These are phyloP conservation scores for Amanita brunnescens DNA, from an alignment of 768 basidiomycete genomes.

Conservation along the genomic window DNA sequence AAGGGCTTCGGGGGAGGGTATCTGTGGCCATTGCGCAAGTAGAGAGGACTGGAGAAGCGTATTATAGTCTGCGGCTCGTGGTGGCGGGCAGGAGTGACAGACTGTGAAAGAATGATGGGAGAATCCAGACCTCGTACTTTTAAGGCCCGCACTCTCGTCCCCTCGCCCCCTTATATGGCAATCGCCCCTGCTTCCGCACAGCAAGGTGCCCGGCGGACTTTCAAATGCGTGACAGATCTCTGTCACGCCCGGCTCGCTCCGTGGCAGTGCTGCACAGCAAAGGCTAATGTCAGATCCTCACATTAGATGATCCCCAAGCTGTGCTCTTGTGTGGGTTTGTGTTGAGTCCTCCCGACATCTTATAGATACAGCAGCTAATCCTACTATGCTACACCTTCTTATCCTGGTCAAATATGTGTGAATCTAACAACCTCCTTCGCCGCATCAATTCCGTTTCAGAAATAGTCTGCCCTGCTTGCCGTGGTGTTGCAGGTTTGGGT, in stretches of 20 bases:
- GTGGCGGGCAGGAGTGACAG: conserved; percentile 15
- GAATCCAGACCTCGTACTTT: conserved; percentile 15
- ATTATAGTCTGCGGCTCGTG: conserved; percentile 20
- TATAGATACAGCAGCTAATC: conserved; percentile 1
- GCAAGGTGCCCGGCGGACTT: conserved; percentile 3
- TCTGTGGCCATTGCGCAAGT: conserved; percentile 26
- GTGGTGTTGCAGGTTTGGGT: conserved; percentile 21
- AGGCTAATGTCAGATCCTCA: conserved; percentile 21
- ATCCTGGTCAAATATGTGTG: conserved; percentile 52
- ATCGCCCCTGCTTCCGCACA: conserved; percentile 2
- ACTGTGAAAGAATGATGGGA: conserved; percentile 19
- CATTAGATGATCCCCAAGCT: conserved; percentile 19
- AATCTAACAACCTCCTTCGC: conserved; percentile 67
- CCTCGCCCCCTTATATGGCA: conserved; percentile 2
- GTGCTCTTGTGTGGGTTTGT: conserved; percentile 17
- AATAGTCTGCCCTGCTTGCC: conserved; percentile 57
- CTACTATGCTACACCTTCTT: neutral
- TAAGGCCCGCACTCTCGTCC: conserved; percentile 4
- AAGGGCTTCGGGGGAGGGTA: conserved; percentile 19
- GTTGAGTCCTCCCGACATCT: neutral
- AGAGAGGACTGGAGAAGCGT: conserved; percentile 14
- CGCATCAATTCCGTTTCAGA: conserved; percentile 74
- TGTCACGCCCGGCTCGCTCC: conserved; percentile 7
- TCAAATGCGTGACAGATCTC: conserved; percentile 4
- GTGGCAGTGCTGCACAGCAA: conserved; percentile 37